Base-by-base conservation (phyloP, 2,329 filamentous ascomycete species). In the Hymenotorrendiella dingleyae region DNA sequence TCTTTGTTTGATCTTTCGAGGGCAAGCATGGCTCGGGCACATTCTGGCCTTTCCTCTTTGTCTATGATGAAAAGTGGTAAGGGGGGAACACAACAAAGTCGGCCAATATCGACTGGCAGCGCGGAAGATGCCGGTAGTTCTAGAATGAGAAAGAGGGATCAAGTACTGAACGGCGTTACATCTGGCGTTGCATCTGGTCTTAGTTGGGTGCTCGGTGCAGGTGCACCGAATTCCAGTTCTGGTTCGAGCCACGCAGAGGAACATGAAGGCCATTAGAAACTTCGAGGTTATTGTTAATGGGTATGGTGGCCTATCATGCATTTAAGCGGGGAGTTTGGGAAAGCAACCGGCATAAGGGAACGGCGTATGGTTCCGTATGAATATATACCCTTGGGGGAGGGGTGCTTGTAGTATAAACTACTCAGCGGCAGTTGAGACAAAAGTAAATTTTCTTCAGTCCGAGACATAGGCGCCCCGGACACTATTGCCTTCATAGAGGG, bases 111-210 rank as follows among this genome's bases (percentile, higher is more conserved):
- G 46, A 27, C 27, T 34, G 23, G 55, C 45, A 3, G 63, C 64
- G 22, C 62, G 61, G 36, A 46, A 9, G 39, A 38, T 4, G 43
- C 48, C 12, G 43, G 45, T 26, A 35, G 36, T 30, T 45, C 36
- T 7, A 49, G 49, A 27, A 37, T 42, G 4, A 74, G 86, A 54
- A 90, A 82, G 68, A 73, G 86, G 53, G 86, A 91, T 60, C 82
- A 84, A 62, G 56, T 84, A 29, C 70, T 78, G 49, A 80, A 83
- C 46, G 80, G 73, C 26, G 80, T 81, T 7, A 78, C 82, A 42
- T 79, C 78, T n/a, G 80, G 79, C 1, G 60, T 84, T 35, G 80
- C 81, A 3, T 79, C 76, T 32, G 77, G 81, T 14, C 75, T 85
- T 19, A 80, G 81, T 0, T 84, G 81, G 81, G 61, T 84, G 35